Conservation (phyloP, 768 basidiomycete genomes). For the Mycena haematopus region DNA sequence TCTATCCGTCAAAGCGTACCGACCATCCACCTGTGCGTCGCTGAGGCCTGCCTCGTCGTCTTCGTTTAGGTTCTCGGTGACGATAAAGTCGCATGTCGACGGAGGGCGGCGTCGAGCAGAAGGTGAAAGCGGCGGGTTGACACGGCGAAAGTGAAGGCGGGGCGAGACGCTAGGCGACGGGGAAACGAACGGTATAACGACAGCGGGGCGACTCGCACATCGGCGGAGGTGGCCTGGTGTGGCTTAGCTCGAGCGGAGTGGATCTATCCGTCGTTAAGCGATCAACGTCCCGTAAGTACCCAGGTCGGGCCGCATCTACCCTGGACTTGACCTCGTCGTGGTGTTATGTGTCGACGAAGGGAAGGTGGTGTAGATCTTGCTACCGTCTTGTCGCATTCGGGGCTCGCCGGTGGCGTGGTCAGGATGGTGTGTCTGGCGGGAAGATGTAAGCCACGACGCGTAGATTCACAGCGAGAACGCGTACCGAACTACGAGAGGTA, state of each 20-base stretch:
- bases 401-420: too few species aligned
- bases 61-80: not conserved
- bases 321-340: not conserved
- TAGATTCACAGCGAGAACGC: too few species aligned
- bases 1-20: not conserved
- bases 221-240: not conserved
- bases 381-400: too few species aligned
- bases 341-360: not conserved
- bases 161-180: not conserved
- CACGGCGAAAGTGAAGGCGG: too few species aligned
- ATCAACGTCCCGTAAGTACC: not conserved
- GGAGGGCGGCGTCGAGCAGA: conserved; percentile 9
- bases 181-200: not conserved
- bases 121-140: not conserved
- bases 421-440: not conserved
- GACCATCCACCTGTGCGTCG: not conserved
- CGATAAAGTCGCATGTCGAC: not conserved
- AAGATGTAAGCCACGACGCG: too few species aligned
- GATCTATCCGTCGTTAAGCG: not conserved
- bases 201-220: not conserved
- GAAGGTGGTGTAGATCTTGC: too few species aligned
- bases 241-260: not conserved
- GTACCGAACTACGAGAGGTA: too few species aligned
- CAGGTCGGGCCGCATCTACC: not conserved
- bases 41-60: not conserved